Percentiles rank a stretch among this genome's conserved stretches.
phyloP scores from a whole-genome alignment of 441 rosid species.

The Erysimum pusillum region DNA sequence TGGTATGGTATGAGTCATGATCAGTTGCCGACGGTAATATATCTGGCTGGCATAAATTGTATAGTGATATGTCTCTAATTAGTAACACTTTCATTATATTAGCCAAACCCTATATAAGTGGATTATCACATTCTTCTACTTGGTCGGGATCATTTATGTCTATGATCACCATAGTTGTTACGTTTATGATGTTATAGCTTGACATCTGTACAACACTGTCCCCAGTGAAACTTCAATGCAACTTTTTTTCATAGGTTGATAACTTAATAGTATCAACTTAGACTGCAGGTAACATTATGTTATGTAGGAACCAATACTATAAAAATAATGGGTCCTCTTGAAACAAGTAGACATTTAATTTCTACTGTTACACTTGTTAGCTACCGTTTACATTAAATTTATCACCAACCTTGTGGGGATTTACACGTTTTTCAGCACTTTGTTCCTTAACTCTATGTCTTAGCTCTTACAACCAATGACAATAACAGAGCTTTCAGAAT shows the following conservation, averaged over 20 bases:
- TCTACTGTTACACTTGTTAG: neutral
- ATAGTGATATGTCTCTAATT: neutral
- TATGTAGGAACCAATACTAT: slow-evolving; percentile 13
- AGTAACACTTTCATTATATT: neutral
- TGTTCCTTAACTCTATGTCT: neutral
- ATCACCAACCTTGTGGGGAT: slow-evolving; percentile 17
- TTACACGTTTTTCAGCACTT: neutral
- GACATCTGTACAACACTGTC: slow-evolving; percentile 2
- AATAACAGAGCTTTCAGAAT: neutral
- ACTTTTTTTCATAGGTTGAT: neutral
- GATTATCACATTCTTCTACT: neutral
- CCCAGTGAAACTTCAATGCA: slow-evolving; percentile 19
- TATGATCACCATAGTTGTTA: neutral
- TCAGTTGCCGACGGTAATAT: too few species aligned
- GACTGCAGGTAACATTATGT: slow-evolving; percentile 16
- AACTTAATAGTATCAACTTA: slow-evolving; percentile 1
- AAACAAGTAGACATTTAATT: slow-evolving; percentile 21
- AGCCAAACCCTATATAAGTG: neutral
- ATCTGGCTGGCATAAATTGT: neutral
- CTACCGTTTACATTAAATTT: neutral
- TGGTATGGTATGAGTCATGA: too few species aligned
- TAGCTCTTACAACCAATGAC: neutral
- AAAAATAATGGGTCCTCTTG: neutral
- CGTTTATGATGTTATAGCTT: neutral
- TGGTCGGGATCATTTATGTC: neutral